phyloP scores from a whole-genome alignment of 2,329 filamentous ascomycete species.

The Neofusicoccum sp. region DNA sequence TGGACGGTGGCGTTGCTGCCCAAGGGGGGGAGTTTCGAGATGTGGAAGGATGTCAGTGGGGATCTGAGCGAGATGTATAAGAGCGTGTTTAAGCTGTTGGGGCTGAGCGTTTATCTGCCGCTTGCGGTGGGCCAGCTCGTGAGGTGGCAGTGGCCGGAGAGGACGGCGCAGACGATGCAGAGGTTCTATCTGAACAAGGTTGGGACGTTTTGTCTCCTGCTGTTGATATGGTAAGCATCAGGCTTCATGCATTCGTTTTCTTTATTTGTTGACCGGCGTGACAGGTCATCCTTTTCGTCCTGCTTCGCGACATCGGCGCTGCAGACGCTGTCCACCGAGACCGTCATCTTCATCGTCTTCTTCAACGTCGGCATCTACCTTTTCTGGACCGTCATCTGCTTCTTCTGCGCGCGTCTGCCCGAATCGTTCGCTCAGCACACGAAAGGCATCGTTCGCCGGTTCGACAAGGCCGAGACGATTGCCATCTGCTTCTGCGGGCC shows the following conservation, averaged over 20 bases:
- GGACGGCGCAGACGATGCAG: neutral
- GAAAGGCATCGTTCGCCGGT: neutral
- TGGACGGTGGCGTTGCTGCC: slow-evolving; percentile 17
- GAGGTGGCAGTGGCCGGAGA: slow-evolving; percentile 12
- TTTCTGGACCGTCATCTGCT: slow-evolving; percentile 17
- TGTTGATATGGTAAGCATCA: slow-evolving; percentile 17
- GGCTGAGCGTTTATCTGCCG: slow-evolving; percentile 17
- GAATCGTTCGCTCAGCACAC: neutral
- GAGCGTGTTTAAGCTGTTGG: slow-evolving; percentile 14
- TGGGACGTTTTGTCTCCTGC: slow-evolving; percentile 11
- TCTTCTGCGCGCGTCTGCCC: neutral
- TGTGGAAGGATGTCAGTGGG: slow-evolving; percentile 5
- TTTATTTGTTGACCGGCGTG: neutral
- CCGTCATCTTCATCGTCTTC: slow-evolving; percentile 14
- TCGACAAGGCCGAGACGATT: slow-evolving; percentile 11
- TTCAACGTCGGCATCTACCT: slow-evolving; percentile 18
- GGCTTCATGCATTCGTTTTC: no score
- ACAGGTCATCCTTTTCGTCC: slow-evolving; percentile 15
- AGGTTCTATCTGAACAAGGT: slow-evolving; percentile 4
- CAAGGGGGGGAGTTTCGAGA: neutral
- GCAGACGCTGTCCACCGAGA: slow-evolving; percentile 3
- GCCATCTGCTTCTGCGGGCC: slow-evolving; percentile 18
- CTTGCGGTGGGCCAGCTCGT: slow-evolving; percentile 8
- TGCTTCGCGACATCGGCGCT: slow-evolving; percentile 15
- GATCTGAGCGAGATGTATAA: slow-evolving; percentile 15